Conservation (phyloP, 1,284 basidiomycete species). For the Takashimella koratensis region DNA sequence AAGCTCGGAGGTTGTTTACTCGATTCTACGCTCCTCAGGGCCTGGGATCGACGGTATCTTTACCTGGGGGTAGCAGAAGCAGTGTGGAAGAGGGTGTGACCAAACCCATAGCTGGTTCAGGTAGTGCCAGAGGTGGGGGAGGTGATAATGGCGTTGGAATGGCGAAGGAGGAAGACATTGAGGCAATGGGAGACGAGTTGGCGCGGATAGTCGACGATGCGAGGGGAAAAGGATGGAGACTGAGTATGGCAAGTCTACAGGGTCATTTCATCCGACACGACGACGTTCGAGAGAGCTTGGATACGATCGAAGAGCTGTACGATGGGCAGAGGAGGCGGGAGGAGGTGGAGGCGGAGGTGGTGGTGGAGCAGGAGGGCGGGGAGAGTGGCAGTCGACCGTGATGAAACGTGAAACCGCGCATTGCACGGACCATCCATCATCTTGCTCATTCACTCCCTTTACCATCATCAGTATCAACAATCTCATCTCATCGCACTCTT, state of each 20-base stretch:
- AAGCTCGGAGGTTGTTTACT: conserved; percentile 74
- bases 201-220: conserved; percentile 57
- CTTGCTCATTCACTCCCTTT: no score
- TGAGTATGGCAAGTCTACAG: conserved; percentile 92
- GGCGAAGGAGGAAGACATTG: conserved; percentile 54
- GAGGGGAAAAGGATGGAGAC: conserved; percentile 53
- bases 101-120: conserved; percentile 23
- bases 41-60: no score
- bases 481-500: no score
- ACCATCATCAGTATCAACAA: no score
- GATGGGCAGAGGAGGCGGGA: neutral
- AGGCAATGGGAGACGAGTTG: conserved; percentile 56
- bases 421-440: no score
- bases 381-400: no score
- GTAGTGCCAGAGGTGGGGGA: neutral
- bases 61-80: no score
- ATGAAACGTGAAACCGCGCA: no score
- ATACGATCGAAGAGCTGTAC: conserved; percentile 53
- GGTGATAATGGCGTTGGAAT: conserved; percentile 23
- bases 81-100: conserved; percentile 49
- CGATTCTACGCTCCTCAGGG: conserved; percentile 65
- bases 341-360: neutral
- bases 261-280: conserved; percentile 81
- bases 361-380: no score
- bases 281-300: conserved; percentile 59